Evolutionary conservation across 192 early-diverging fungal genomes (phyloP), one percentile per base, ranked within the genome.

Genomic region (Umbelopsis sp.): DNA sequence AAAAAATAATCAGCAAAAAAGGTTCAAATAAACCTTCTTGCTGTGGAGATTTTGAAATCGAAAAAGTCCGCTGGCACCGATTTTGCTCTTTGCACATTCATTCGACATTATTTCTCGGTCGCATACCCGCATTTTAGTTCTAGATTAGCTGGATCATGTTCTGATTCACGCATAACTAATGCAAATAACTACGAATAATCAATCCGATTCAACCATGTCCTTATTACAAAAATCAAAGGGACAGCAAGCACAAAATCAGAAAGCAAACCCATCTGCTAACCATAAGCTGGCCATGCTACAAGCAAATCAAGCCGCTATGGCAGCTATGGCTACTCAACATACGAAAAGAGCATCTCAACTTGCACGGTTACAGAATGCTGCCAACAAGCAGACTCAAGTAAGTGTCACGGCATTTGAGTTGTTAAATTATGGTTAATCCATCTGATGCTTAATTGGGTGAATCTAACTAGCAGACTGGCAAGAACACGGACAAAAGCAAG

Each of bases 311-410:
- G 64, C 45, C 4, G 61, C 67, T 13, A 69, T 77, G 41, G 64
- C 68, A 53, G 71, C 72, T 64, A 46, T 77, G 67, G 76, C 76
- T 15, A 48, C 72, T 23, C 30, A 46, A 0, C 76, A 77, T 48
- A 53, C 76, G 4, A 72, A 49, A 47, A 67, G 72, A 53, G 76
- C 67, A 30, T 64, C 76, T 20, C 65, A 33, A 35, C 30, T 68
- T 48, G 72, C 72, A 7, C 25, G 67, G 13, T 55, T 27, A n/a
- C 46, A 25, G 41, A 33, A 27, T 22, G 33, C 55, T 33, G 30
- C 55, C 30, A 30, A 18, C 49, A 74, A 41, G 15, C 21, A 35
- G 16, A 30, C 53, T 49, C 45, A 49, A 15, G 30, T 27, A 50
- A 46, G 12, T 20, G 10, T 44, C 12, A 20, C 3, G 1, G 3